A percentile compares a stretch with the other conserved stretches of the same genome.
These are phyloP conservation scores for Micractinium sp. DNA, from an alignment of 139 green algal species.

Conservation along the genomic window DNA sequence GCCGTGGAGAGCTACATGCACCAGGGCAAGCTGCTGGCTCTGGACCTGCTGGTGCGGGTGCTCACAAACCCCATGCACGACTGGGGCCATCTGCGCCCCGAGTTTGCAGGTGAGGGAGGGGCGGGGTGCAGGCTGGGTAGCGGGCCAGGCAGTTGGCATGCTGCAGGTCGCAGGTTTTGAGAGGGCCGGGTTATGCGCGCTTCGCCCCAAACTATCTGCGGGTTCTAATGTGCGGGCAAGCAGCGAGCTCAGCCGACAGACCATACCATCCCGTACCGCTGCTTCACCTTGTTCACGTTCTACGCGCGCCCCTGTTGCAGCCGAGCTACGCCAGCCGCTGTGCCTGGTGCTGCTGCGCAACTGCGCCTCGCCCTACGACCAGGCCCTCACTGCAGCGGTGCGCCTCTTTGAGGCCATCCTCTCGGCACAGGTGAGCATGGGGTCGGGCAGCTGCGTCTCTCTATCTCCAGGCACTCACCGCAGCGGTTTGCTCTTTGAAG, in stretches of 20 bases:
- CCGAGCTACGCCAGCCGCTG: slow-evolving; percentile 82
- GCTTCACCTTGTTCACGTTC: neutral
- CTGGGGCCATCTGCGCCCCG: slow-evolving; percentile 61
- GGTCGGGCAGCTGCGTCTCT: neutral
- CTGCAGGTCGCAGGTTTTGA: neutral
- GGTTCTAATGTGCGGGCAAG: too few relatives aligned
- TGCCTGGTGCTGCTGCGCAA: slow-evolving; percentile 88
- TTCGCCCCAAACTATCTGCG: too few relatives aligned
- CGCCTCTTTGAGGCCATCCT: slow-evolving; percentile 49
- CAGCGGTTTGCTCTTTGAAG: neutral
- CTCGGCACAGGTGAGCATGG: slow-evolving; percentile 16
- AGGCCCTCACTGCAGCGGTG: slow-evolving; percentile 28
- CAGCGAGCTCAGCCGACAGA: too few relatives aligned
- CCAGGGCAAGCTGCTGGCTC: slow-evolving; percentile 88
- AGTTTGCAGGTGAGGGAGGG: slow-evolving; percentile 58
- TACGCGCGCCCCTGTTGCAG: neutral
- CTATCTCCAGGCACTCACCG: neutral
- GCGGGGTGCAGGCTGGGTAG: neutral
- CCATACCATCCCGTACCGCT: neutral
- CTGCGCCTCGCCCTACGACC: slow-evolving; percentile 63
- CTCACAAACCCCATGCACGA: slow-evolving; percentile 74
- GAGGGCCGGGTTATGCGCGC: too few relatives aligned
- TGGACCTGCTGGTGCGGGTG: slow-evolving; percentile 94
- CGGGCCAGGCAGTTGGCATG: neutral
- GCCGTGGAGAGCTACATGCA: slow-evolving; percentile 75